These are phyloP conservation scores for Aspergillus sp. DNA, from an alignment of 2,329 filamentous ascomycete species.

Conservation along the genomic window DNA sequence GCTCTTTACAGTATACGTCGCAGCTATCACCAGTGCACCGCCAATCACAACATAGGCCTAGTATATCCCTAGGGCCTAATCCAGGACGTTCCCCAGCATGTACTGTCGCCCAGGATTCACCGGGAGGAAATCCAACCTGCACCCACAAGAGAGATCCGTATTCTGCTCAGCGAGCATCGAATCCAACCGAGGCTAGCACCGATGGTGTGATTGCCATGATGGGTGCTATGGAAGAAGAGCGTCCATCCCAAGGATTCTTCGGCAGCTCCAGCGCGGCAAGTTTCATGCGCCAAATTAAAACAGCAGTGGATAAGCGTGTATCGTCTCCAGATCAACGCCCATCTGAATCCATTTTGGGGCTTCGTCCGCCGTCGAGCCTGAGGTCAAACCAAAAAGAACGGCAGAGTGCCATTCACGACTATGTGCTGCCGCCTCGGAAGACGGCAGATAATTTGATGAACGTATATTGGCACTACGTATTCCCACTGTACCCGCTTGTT, in stretches of 20 bases:
- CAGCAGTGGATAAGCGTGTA: conserved; percentile 40
- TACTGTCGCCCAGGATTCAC: conserved; percentile 1
- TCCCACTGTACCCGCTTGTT: conserved; percentile 50
- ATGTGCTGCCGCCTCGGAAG: conserved; percentile 47
- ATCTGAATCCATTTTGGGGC: conserved; percentile 17
- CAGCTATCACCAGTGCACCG: neutral
- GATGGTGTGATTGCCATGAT: conserved; percentile 50
- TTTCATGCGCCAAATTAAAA: conserved; percentile 50
- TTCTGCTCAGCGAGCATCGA: neutral
- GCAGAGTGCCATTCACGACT: conserved; percentile 22
- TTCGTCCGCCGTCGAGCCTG: conserved; percentile 16
- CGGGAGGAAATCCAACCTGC: neutral
- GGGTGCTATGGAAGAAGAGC: conserved; percentile 45
- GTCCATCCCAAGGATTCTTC: conserved; percentile 45
- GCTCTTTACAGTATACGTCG: neutral
- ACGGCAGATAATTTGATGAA: conserved; percentile 48
- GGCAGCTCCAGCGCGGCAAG: conserved; percentile 50
- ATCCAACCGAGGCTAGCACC: neutral
- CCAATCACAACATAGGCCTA: neutral
- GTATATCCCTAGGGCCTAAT: neutral
- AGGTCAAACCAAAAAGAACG: conserved; percentile 22
- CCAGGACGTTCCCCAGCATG: conserved; percentile 3
- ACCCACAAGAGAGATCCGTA: neutral
- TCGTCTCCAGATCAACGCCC: conserved; percentile 21
- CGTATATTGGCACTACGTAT: conserved; percentile 50